Evolutionary conservation across 495 filamentous ascomycete genomes (phyloP).

Genomic region (Tuber aestivum): DNA sequence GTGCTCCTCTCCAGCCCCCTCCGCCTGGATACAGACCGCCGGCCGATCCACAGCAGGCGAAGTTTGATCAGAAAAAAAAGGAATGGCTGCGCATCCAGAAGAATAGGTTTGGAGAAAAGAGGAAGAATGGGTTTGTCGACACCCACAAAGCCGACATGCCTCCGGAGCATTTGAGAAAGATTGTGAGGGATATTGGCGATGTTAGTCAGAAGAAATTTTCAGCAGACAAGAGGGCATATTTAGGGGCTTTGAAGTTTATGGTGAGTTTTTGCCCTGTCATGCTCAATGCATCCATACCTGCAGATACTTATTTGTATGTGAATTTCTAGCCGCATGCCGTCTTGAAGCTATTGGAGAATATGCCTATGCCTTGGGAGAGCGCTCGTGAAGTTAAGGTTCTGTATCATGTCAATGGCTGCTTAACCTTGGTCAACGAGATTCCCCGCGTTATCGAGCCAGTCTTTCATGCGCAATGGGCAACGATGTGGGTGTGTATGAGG

Average conservation of each 20-base stretch:
- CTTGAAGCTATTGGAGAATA: constrained; percentile 95
- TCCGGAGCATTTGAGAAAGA: constrained; percentile 95
- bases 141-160: constrained; percentile 99
- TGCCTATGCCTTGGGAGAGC: constrained; percentile 99
- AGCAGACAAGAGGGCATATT: constrained; percentile 95
- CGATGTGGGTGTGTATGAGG: constrained; percentile 99
- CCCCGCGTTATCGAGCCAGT: constrained; percentile 97
- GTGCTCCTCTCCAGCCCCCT: constrained; percentile 73
- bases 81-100: constrained; percentile 93
- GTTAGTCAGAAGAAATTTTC: constrained; percentile 99
- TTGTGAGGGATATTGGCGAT: constrained; percentile 97
- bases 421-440: constrained; percentile 95
- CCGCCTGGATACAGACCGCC: constrained; percentile 84
- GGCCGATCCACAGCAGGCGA: constrained; percentile 78
- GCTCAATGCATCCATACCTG: neutral
- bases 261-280: constrained; percentile 21
- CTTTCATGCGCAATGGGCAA: constrained; percentile 98
- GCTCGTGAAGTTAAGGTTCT: constrained; percentile 92
- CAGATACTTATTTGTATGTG: constrained; percentile 24
- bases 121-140: constrained; percentile 92
- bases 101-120: constrained; percentile 92
- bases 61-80: constrained; percentile 97
- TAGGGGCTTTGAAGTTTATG: constrained; percentile 98
- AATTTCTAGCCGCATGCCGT: constrained; percentile 74
- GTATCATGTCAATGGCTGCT: constrained; percentile 96